Percentiles rank a stretch among this genome's conserved stretches.
Conservation (phyloP, 768 basidiomycete genomes). For the Auricularia cornea region DNA sequence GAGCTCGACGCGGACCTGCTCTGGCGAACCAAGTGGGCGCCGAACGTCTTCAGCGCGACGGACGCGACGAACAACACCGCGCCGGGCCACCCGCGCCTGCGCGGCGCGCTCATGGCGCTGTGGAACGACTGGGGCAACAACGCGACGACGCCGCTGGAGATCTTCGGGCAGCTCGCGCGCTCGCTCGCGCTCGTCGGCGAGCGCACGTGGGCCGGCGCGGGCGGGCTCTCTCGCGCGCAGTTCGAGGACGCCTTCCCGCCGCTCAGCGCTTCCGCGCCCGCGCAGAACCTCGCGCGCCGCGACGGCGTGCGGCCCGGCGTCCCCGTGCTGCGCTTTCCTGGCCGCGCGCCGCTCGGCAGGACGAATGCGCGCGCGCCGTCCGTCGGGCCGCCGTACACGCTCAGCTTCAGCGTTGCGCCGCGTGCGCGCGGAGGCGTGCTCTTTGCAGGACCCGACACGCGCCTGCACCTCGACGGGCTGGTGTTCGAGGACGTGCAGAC, state of each 20-base stretch:
- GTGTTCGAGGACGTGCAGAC: constrained; percentile 28
- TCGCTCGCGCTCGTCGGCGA: constrained; percentile 34
- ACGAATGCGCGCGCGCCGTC: constrained; percentile 24
- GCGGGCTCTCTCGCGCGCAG: constrained; percentile 26
- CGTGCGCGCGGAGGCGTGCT: constrained; percentile 16
- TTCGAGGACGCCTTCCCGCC: constrained; percentile 29
- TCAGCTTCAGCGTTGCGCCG: constrained; percentile 32
- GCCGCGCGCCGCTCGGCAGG: constrained; percentile 11
- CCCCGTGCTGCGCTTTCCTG: no score
- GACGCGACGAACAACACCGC: constrained; percentile 27
- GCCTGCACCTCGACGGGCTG: constrained; percentile 26
- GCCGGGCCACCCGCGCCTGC: constrained; percentile 19
- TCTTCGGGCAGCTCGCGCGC: constrained; percentile 34
- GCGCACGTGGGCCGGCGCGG: constrained; percentile 34
- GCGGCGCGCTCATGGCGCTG: constrained; percentile 29
- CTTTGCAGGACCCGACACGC: constrained; percentile 24
- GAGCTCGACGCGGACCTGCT: constrained; percentile 23
- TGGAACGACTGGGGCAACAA: constrained; percentile 42
- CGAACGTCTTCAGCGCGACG: constrained; percentile 25
- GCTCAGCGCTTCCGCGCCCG: constrained; percentile 32
- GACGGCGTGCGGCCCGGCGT: constrained; percentile 23
- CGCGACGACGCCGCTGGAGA: constrained; percentile 35
- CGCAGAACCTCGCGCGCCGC: constrained; percentile 35
- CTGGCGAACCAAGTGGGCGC: constrained; percentile 24
- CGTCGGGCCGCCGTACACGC: constrained; percentile 36